These are phyloP conservation scores for Fraxinus baroniana DNA, from an alignment of 305 asterid genomes.

Conservation along the genomic window DNA sequence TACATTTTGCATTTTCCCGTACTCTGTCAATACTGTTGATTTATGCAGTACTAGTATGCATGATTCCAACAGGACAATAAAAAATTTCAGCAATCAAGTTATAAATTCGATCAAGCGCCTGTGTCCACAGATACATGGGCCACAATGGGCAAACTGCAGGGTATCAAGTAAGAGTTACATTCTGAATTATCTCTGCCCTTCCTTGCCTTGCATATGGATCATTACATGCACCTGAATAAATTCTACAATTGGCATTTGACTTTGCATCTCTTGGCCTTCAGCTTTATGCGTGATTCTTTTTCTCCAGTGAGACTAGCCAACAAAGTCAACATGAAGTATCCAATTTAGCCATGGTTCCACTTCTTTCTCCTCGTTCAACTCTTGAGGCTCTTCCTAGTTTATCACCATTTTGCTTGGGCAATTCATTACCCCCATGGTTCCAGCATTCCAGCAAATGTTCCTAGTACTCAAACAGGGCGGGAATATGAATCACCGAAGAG, in stretches of 20 bases:
- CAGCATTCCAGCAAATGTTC: conserved; percentile 10
- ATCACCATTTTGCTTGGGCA: conserved; percentile 18
- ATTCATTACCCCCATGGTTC: conserved; percentile 11
- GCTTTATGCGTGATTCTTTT: conserved; percentile 33
- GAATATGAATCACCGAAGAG: background rate
- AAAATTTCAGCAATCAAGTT: conserved; percentile 17
- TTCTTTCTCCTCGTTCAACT: conserved; percentile 25
- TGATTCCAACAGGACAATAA: conserved; percentile 36
- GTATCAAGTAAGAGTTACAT: conserved; percentile 27
- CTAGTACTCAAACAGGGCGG: conserved; percentile 9
- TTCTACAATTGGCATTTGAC: conserved; percentile 7
- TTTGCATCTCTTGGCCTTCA: conserved; percentile 24
- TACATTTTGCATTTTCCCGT: background rate
- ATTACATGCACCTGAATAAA: background rate
- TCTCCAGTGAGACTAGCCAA: conserved; percentile 34
- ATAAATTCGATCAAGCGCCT: conserved; percentile 26
- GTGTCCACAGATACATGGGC: conserved; percentile 26
- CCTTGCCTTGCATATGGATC: background rate
- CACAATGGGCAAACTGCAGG: conserved; percentile 25
- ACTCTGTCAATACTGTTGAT: background rate
- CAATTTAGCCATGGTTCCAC: conserved; percentile 13
- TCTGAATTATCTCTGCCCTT: background rate
- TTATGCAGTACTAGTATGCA: background rate
- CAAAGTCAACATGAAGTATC: conserved; percentile 24
- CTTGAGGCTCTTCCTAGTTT: conserved; percentile 25